Evolutionary conservation across 805 yeast species (phyloP).

Genomic region (Priceomyces medius): DNA sequence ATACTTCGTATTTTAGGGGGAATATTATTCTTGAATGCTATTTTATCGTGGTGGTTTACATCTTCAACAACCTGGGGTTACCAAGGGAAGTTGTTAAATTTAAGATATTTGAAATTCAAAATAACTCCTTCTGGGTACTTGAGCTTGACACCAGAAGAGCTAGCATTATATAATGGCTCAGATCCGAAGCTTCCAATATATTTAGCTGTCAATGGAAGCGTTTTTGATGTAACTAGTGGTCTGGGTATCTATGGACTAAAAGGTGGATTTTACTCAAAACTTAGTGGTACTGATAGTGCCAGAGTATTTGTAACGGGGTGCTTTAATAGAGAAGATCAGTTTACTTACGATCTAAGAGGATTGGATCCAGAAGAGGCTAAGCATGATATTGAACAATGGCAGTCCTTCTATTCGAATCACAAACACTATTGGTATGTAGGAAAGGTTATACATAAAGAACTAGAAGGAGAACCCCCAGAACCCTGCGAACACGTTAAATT

Average conservation of each 20-base stretch:
- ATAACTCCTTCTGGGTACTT: conserved; percentile 13
- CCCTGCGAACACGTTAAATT: conserved; percentile 41
- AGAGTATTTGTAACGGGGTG: conserved; percentile 74
- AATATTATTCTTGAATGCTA: conserved; percentile 43
- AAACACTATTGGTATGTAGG: conserved; percentile 65
- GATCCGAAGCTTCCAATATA: conserved; percentile 51
- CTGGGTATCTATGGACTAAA: conserved; percentile 55
- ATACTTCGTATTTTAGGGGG: conserved; percentile 46
- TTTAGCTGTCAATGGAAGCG: conserved; percentile 57
- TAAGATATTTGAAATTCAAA: conserved; percentile 36
- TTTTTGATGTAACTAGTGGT: conserved; percentile 60
- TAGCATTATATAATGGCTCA: conserved; percentile 52
- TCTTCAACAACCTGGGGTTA: conserved; percentile 61
- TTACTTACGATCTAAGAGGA: conserved; percentile 67
- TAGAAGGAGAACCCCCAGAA: conserved; percentile 50
- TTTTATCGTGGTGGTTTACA: conserved; percentile 59
- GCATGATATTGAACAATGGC: conserved; percentile 51
- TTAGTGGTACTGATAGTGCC: conserved; percentile 68
- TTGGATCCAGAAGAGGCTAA: conserved; percentile 43
- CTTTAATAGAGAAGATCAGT: conserved; percentile 50
- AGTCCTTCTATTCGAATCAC: conserved; percentile 44
- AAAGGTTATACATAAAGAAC: conserved; percentile 43
- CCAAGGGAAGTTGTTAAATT: conserved; percentile 48
- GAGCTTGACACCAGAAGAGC: conserved; percentile 43
- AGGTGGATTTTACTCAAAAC: conserved; percentile 51